Evolutionary conservation across 1,284 basidiomycete species (phyloP).

Genomic region (Cerioporus squamosus): DNA sequence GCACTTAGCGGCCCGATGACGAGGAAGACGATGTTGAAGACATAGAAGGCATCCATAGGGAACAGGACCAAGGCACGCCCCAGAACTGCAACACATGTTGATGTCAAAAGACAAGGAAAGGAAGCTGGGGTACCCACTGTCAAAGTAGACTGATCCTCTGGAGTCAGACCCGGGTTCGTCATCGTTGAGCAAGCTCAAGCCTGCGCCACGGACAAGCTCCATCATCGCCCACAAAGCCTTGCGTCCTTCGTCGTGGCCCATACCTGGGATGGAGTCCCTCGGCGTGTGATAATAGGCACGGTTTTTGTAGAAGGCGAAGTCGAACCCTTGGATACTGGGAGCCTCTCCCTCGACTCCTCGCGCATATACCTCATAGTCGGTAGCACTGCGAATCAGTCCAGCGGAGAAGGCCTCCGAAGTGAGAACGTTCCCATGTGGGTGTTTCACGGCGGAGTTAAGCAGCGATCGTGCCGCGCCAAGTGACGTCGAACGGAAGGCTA

Average conservation of each 20-base stretch:
- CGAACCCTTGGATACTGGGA: slow-evolving; percentile 63
- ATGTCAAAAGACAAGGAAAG: no score
- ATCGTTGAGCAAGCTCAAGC: slow-evolving; percentile 53
- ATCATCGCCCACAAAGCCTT: slow-evolving; percentile 77
- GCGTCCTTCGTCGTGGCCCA: slow-evolving; percentile 49
- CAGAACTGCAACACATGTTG: slow-evolving; percentile 53
- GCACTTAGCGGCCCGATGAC: slow-evolving; percentile 62
- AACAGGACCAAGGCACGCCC: slow-evolving; percentile 58
- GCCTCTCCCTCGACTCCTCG: slow-evolving; percentile 22
- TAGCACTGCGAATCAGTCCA: slow-evolving; percentile 64
- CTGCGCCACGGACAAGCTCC: slow-evolving; percentile 62
- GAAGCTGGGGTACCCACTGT: slow-evolving; percentile 50
- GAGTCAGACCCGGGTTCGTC: slow-evolving; percentile 33
- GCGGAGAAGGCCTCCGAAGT: slow-evolving; percentile 67
- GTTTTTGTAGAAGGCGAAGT: slow-evolving; percentile 75
- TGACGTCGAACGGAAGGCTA: slow-evolving; percentile 69
- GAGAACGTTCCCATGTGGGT: slow-evolving; percentile 71
- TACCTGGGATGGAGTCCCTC: slow-evolving; percentile 53
- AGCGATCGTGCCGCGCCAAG: slow-evolving; percentile 56
- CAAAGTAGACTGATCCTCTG: slow-evolving; percentile 64
- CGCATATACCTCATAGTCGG: slow-evolving; percentile 70
- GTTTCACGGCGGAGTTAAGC: slow-evolving; percentile 44
- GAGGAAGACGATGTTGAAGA: slow-evolving; percentile 63
- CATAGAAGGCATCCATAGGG: slow-evolving; percentile 52
- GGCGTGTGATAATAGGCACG: slow-evolving; percentile 74